Conservation (phyloP, 495 filamentous ascomycete genomes). For the Tuber borchii region DNA sequence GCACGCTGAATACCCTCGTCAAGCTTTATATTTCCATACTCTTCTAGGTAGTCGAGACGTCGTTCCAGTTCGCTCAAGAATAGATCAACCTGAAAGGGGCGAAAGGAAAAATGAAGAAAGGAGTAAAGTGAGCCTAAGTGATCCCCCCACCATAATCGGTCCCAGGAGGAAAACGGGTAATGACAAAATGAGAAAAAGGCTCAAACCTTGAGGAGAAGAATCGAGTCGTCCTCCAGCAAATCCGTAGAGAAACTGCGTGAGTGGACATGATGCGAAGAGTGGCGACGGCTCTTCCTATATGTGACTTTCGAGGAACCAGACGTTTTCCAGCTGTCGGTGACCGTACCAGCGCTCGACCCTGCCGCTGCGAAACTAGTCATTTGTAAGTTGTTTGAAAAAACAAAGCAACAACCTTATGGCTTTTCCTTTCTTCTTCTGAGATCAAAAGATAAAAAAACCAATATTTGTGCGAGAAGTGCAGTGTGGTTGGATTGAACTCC, state of each 20-base stretch:
- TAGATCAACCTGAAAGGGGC: conserved; percentile 61
- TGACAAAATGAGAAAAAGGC: neutral
- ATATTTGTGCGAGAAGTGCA: neutral
- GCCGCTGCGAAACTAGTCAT: neutral
- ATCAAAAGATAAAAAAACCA: neutral
- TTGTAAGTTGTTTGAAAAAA: conserved; percentile 3
- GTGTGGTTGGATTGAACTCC: neutral
- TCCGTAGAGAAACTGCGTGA: conserved; percentile 38
- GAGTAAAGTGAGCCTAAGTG: neutral
- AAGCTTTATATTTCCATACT: conserved; percentile 73
- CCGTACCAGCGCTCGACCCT: conserved; percentile 8
- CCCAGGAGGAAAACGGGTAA: neutral
- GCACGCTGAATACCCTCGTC: conserved; percentile 76
- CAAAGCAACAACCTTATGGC: neutral
- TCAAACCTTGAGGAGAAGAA: conserved; percentile 39
- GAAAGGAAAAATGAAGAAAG: neutral
- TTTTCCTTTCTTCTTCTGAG: neutral
- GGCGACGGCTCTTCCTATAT: conserved; percentile 24
- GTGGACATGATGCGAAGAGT: conserved; percentile 26
- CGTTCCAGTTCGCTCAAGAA: conserved; percentile 84
- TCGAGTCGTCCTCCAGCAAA: conserved; percentile 34
- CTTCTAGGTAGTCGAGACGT: conserved; percentile 80
- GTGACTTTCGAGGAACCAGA: conserved; percentile 22
- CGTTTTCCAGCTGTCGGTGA: conserved; percentile 27
- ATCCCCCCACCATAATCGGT: neutral